phyloP scores from a whole-genome alignment of 257 asterid species.

The Nicotiana knightiana region DNA sequence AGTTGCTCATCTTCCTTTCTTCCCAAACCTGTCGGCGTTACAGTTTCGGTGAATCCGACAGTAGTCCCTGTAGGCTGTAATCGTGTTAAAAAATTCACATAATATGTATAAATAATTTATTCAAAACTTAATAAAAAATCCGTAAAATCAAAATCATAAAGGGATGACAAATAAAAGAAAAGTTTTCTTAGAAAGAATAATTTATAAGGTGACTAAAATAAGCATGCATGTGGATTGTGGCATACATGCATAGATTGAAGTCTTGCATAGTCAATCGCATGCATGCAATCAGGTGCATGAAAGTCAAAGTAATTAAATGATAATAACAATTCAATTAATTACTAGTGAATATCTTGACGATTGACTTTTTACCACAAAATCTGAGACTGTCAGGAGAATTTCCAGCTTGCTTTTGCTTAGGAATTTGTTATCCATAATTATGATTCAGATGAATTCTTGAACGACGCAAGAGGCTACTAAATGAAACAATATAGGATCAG shows the following conservation, averaged over 20 bases:
- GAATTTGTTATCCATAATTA: background rate
- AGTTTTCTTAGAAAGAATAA: background rate
- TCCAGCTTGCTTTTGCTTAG: background rate
- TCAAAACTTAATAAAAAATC: too few relatives aligned
- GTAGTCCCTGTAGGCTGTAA: too few relatives aligned
- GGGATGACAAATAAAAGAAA: background rate
- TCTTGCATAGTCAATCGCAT: background rate
- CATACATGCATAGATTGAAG: background rate
- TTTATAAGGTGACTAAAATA: background rate
- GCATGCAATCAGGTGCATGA: background rate
- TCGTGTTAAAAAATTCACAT: too few relatives aligned
- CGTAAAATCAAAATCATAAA: background rate
- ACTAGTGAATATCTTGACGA: background rate
- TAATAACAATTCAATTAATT: background rate
- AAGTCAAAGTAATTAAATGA: background rate
- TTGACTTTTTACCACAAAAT: background rate
- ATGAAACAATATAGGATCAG: background rate
- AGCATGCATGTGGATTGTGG: background rate
- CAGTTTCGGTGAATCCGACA: too few relatives aligned
- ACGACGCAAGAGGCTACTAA: background rate
- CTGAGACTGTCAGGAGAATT: background rate
- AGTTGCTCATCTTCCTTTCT: background rate
- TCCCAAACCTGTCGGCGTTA: too few relatives aligned
- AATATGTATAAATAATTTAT: too few relatives aligned
- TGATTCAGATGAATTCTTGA: background rate